Percentiles rank a stretch among this genome's conserved stretches.
Evolutionary conservation across 495 filamentous ascomycete species (phyloP).

Genomic region (Daldinia grandis): DNA sequence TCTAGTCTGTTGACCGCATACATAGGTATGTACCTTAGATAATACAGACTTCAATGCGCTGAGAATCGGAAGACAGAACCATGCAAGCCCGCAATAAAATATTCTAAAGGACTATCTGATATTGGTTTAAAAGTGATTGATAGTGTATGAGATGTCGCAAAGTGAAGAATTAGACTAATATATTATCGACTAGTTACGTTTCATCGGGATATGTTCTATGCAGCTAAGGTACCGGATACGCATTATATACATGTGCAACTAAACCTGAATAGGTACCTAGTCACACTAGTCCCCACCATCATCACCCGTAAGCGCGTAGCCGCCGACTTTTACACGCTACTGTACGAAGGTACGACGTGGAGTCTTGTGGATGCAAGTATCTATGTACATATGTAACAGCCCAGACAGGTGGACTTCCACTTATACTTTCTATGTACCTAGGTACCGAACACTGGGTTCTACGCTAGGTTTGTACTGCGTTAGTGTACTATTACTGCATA

Average conservation of each 20-base stretch:
- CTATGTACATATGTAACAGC: too few species aligned
- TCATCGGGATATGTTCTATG: conserved; percentile 17
- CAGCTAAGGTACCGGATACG: background rate
- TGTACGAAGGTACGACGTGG: conserved; percentile 33
- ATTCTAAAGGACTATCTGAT: background rate
- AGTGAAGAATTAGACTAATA: background rate
- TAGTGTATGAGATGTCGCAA: background rate
- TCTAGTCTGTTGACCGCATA: background rate
- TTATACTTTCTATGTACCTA: background rate
- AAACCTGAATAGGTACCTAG: conserved; percentile 27
- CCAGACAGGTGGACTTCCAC: background rate
- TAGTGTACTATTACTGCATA: background rate
- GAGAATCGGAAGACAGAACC: conserved; percentile 1
- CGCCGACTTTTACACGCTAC: conserved; percentile 40
- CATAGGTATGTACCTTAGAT: too few species aligned
- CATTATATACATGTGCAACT: conserved; percentile 11
- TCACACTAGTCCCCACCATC: background rate
- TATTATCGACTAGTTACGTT: background rate
- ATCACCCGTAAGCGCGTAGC: conserved; percentile 42
- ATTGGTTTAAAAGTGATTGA: background rate
- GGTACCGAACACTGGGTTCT: too few species aligned
- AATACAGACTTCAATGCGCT: background rate
- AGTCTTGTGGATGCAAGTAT: conserved; percentile 17
- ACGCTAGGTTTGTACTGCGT: background rate
- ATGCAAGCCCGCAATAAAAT: too few species aligned